Evolutionary conservation across 2,329 filamentous ascomycete species (phyloP), one percentile per base, ranked within the genome.

Genomic region (Graphilbum sp.): DNA sequence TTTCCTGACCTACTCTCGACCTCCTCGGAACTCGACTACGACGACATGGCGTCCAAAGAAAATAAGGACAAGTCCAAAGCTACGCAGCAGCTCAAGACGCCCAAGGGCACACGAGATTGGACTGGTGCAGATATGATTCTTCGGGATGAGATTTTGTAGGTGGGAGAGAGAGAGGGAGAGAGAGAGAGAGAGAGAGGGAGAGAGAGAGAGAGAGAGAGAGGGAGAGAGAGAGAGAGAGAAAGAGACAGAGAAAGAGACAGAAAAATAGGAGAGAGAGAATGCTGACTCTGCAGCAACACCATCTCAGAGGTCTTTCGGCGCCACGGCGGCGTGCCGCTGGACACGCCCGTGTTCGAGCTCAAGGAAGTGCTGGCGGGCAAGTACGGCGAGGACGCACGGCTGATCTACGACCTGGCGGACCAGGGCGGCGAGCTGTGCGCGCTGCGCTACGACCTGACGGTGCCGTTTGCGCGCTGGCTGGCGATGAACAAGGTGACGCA

Each of bases 401-500:
- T 54, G 39, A 54, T 54, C 58, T 88, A 88, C 61, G 80, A 88
- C 53, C 69, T 88, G 45, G 75, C 77, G 47, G 82, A 90, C 52
- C 82, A 90, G 54, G 83, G 82, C 47, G 83, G 83, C 45, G 82
- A 90, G 61, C 65, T 85, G 42, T 83, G 79, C 59, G 83, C 81
- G 15, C 66, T 88, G 46, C 73, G 83, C 49, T 90, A 88, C 59
- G 83, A 88, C 52, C 59, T 88, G 46, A 49, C 47, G 3, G 47
- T 49, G 17, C 47, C 47, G 19, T 90, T 94, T 53, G 87, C 88
- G 44, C 77, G 87, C 52, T 95, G 81, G 75, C 72, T 94, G 44
- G 87, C 87, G 51, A 90, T 92, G 84, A 93, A 93, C 60, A 70
- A 78, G 46, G 68, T 92, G 40, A 75, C 82, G 56, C 79, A 69